Evolutionary conservation across 495 filamentous ascomycete genomes (phyloP).

Genomic region (Echria macrotheca): DNA sequence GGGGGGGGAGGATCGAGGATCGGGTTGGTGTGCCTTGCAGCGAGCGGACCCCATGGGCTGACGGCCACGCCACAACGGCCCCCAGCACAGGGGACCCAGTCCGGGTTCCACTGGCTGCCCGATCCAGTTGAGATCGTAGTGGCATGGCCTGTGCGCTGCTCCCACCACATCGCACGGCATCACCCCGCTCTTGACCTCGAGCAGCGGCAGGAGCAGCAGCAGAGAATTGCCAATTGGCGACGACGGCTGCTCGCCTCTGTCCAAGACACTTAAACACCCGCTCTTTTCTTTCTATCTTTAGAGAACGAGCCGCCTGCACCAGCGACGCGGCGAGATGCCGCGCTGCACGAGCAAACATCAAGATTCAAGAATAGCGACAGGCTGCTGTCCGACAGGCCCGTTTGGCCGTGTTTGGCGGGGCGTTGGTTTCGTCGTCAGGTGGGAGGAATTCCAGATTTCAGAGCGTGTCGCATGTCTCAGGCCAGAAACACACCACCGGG

Average conservation of each 20-base stretch:
- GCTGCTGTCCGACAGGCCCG: no score
- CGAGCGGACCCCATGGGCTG: not conserved
- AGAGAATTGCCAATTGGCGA: no score
- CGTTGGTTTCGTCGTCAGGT: no score
- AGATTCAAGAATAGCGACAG: not conserved
- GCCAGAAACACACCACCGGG: not conserved
- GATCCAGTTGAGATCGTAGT: no score
- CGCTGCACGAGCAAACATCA: not conserved
- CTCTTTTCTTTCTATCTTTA: constrained; percentile 10
- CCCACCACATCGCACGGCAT: no score
- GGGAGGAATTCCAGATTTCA: not conserved
- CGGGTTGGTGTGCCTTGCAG: constrained; percentile 13
- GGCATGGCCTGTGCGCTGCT: not conserved
- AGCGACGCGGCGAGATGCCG: constrained; percentile 2
- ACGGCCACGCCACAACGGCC: not conserved
- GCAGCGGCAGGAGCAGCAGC: no score
- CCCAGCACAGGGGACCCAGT: no score
- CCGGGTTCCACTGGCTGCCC: constrained; percentile 9
- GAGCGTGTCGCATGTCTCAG: constrained; percentile 13
- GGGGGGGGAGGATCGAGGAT: constrained; percentile 4
- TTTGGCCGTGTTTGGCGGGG: no score
- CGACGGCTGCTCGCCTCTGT: no score
- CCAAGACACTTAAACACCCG: no score
- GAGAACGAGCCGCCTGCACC: constrained; percentile 5
- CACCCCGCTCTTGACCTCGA: not conserved